Base-by-base conservation (phyloP, 768 basidiomycete genomes). In the Tubosaeta sp. region DNA sequence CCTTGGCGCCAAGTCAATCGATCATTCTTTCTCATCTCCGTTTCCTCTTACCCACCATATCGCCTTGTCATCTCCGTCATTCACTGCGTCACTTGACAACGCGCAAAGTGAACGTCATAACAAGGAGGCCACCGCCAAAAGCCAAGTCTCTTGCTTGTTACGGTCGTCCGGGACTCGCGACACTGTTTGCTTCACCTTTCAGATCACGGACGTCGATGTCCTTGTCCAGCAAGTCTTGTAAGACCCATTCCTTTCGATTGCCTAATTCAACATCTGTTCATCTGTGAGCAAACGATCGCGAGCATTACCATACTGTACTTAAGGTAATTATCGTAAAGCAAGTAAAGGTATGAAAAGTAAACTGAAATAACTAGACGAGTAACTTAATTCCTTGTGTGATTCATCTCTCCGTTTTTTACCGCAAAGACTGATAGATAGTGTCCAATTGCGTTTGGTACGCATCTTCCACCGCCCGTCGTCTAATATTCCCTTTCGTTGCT, bases 401-500 rank as follows among this genome's bases (percentile, higher is more conserved):
- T 45, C 35, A n/a, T 42, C 49, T 31, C 29, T 43, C 43, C 33
- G 39, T 29, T 50, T 34, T 39, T 62, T 53, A 60, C 26, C 37
- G 49, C 49, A 68, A 48, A 48, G 59, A 57, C 52, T 67, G 66
- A 58, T 83, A 88, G 34, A 88, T 76, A 33, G 64, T 63, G 67
- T 90, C 85, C 22, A 91, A 75, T 50, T 78, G 71, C 25, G 63
- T 58, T 60, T 75, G 74, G 72, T 79, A 87, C 25, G 72, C 59
- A 56, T 86, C 84, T 69, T 91, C 88, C 19, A 89, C 86, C 12
- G 85, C 87, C 58, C 76, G 80, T 42, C 88, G 79, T 46, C 88
- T 82, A 57, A 91, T 85, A 62, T 90, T 91, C 27, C 88, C 88
- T 71, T 91, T 91, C 12, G 88, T 88, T 17, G 81, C 82, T 0